Base-by-base conservation (phyloP, 257 asterid species). In the Pogostemon cablin region DNA sequence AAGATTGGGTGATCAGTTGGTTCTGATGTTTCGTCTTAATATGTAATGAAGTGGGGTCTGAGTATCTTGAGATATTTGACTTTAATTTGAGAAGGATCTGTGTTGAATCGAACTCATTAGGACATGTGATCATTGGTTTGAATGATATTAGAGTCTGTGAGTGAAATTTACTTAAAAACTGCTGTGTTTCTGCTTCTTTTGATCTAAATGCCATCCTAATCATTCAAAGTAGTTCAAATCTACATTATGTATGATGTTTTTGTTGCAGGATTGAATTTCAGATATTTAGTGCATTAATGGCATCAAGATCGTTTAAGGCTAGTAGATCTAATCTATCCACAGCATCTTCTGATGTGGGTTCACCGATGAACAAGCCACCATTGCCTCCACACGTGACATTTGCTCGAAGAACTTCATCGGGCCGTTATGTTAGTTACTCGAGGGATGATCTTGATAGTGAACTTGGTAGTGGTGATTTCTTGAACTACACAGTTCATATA, bases 371-470 rank as follows among this genome's bases (percentile, higher is more conserved):
- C 39, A 86, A 76, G 78, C 88, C 93, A 6, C 92, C 90, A 1
- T 73, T 82, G 65, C 91, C 87, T 54, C 82, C 81, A 9, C 86
- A 76, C 1, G 80, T 80, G 67, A 72, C 80, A 42, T 85, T 84
- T 56, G 86, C 86, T 50, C 80, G 86, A n/a, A 71, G 87, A 50
- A 87, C 87, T 64, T 72, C 89, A 10, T 88, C 89, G 0, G 89
- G 95, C n/a, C 89, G 86, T 5, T 85, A 88, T 40, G 72, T 79
- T 20, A 85, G 60, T 84, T 81, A 83, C 73, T 87, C 90, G 1
- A 66, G 84, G 54, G 88, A 82, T 15, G 91, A 87, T 72, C 89
- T 81, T 43, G 89, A 87, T 49, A 87, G 93, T 41, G 93, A 87
- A 40, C 86, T 83, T 34, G 78, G 93, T 48, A 83, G 80, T 76